Conservation (phyloP, 805 yeast species). For the Yarrowia yakushimensis region DNA sequence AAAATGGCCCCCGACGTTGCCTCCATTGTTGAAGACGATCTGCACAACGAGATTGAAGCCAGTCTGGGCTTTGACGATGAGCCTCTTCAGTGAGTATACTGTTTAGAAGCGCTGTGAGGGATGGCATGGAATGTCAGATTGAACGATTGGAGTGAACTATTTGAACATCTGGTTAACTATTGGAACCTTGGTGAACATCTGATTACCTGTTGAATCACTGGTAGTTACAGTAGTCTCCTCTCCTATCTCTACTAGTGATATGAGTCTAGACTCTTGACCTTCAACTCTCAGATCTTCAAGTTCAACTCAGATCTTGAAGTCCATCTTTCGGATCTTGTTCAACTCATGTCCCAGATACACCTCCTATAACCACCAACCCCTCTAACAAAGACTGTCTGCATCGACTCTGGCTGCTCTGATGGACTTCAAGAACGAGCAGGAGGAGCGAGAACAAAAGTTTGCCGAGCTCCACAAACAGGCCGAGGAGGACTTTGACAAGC, state of each 20-base stretch:
- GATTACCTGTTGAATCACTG: no score
- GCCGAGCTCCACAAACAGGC: conserved; percentile 52
- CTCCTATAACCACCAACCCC: neutral
- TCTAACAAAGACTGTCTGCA: conserved; percentile 41
- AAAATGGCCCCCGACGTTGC: conserved; percentile 23
- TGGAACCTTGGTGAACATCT: no score
- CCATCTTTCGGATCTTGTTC: no score
- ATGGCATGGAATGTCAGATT: neutral
- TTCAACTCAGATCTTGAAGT: no score
- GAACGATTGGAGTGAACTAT: no score
- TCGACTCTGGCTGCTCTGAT: conserved; percentile 52
- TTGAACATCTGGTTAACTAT: no score
- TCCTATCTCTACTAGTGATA: no score
- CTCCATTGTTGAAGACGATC: neutral
- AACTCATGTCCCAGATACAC: no score
- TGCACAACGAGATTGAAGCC: neutral
- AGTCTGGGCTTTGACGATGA: conserved; percentile 12
- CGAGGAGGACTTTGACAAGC: conserved; percentile 49
- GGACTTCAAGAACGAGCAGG: conserved; percentile 66
- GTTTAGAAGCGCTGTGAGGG: neutral
- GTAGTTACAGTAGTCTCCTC: no score
- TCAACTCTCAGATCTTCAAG: no score
- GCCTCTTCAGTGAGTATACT: conserved; percentile 15
- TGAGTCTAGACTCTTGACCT: no score
- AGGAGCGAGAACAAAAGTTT: conserved; percentile 53